Conservation (phyloP, 352 stramenopile genomes). For the Phytophthora chlamydospora region DNA sequence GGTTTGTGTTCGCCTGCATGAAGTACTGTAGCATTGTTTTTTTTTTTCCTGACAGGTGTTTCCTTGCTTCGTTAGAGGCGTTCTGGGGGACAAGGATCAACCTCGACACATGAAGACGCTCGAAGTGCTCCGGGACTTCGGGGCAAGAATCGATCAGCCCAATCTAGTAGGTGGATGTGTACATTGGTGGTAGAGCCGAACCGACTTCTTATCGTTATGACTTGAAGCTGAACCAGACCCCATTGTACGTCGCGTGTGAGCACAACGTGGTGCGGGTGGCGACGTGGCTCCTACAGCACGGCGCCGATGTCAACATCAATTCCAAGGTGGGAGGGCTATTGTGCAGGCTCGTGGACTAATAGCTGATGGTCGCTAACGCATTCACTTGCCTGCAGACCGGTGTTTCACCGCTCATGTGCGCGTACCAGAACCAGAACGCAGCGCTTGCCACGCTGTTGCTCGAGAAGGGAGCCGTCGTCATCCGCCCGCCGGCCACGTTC, state of each 20-base stretch:
- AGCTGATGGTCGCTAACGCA: not conserved
- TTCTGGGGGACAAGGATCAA: slow-evolving; percentile 48
- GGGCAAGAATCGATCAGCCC: slow-evolving; percentile 55
- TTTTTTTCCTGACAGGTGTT: not conserved
- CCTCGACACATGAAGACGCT: slow-evolving; percentile 64
- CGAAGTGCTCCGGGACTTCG: slow-evolving; percentile 57
- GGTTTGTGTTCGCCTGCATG: slow-evolving; percentile 20
- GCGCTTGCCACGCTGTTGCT: slow-evolving; percentile 53
- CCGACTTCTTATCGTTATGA: not conserved
- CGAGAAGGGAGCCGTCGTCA: slow-evolving; percentile 44
- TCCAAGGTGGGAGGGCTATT: slow-evolving; percentile 39
- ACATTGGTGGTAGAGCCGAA: not conserved
- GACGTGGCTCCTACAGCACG: slow-evolving; percentile 59
- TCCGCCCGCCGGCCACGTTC: slow-evolving; percentile 38
- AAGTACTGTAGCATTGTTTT: not conserved
- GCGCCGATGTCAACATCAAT: slow-evolving; percentile 56
- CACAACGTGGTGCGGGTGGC: slow-evolving; percentile 45
- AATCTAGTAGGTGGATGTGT: slow-evolving; percentile 43
- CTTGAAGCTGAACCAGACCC: slow-evolving; percentile 60
- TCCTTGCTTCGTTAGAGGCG: slow-evolving; percentile 29
- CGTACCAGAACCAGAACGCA: slow-evolving; percentile 59
- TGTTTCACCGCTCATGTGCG: slow-evolving; percentile 58
- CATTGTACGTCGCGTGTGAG: slow-evolving; percentile 64
- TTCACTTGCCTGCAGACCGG: slow-evolving; percentile 19
- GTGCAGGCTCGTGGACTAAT: not conserved